These are phyloP conservation scores for Botrytis fragariae DNA, from an alignment of 2,329 filamentous ascomycete genomes.

Conservation along the genomic window DNA sequence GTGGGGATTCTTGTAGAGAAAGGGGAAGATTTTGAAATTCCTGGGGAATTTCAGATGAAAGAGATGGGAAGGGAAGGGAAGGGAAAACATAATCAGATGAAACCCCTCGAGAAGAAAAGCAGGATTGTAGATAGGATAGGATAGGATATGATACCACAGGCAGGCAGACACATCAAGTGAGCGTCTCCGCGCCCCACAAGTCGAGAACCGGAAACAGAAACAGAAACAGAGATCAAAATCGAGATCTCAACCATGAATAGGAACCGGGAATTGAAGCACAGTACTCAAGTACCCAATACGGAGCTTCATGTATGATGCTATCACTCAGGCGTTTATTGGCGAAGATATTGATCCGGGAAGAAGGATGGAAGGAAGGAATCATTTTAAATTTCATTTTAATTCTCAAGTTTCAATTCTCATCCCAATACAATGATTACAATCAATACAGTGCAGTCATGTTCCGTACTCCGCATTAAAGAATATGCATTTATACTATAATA, in stretches of 20 bases:
- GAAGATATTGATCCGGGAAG: not conserved
- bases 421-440: not conserved
- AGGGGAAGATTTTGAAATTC: not conserved
- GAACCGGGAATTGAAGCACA: not conserved
- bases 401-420: not conserved
- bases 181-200: not conserved
- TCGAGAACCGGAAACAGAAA: not conserved
- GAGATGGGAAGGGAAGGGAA: not conserved
- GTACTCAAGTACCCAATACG: not conserved
- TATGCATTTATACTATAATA: not conserved
- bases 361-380: not conserved
- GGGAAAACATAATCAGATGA: not conserved
- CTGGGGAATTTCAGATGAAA: too few species aligned
- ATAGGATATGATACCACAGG: not conserved
- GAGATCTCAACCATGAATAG: not conserved
- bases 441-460: not conserved
- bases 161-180: not conserved
- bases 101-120: not conserved
- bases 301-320: not conserved
- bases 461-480: not conserved
- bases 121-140: not conserved
- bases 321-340: not conserved
- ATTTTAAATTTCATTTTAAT: not conserved
- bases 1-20: not conserved
- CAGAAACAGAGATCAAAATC: too few species aligned